Evolutionary conservation across 2,329 filamentous ascomycete species (phyloP).

Genomic region (Septoria linicola): DNA sequence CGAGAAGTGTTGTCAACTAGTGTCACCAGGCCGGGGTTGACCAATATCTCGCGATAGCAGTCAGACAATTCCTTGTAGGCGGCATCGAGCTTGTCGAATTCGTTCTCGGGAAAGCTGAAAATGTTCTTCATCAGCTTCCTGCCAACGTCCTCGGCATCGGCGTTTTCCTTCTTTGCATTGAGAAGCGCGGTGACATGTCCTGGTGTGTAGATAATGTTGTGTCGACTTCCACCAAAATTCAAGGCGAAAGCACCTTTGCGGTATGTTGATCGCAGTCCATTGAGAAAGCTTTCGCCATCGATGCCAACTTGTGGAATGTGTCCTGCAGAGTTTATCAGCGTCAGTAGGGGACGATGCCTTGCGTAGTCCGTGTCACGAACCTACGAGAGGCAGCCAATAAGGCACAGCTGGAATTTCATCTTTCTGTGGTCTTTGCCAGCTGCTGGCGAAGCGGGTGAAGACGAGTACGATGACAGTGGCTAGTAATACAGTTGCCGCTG

Average conservation of each 20-base stretch:
- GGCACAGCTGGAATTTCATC: slow-evolving; percentile 43
- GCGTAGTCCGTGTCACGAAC: neutral
- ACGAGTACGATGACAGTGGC: slow-evolving; percentile 19
- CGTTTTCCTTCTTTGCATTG: slow-evolving; percentile 38
- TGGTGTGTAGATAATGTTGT: slow-evolving; percentile 53
- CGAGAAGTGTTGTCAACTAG: slow-evolving; percentile 41
- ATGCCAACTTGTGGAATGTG: slow-evolving; percentile 54
- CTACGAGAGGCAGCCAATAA: slow-evolving; percentile 61
- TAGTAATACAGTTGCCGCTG: slow-evolving; percentile 9
- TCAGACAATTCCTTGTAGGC: slow-evolving; percentile 37
- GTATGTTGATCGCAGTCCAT: slow-evolving; percentile 41
- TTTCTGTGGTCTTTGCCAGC: slow-evolving; percentile 20
- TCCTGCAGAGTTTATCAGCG: slow-evolving; percentile 26
- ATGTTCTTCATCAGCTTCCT: slow-evolving; percentile 37
- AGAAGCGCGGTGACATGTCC: slow-evolving; percentile 47
- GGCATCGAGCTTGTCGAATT: slow-evolving; percentile 41
- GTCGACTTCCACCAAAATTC: slow-evolving; percentile 50
- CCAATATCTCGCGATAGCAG: slow-evolving; percentile 46
- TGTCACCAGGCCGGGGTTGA: slow-evolving; percentile 48
- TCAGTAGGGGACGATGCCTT: neutral
- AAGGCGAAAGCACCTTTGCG: slow-evolving; percentile 49
- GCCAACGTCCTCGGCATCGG: slow-evolving; percentile 31
- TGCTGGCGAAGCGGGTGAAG: slow-evolving; percentile 27
- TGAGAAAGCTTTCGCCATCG: slow-evolving; percentile 47
- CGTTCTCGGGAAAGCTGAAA: slow-evolving; percentile 43